These are phyloP conservation scores for Agrostemma githago DNA, from an alignment of 148 eudicot genomes.

Conservation along the genomic window DNA sequence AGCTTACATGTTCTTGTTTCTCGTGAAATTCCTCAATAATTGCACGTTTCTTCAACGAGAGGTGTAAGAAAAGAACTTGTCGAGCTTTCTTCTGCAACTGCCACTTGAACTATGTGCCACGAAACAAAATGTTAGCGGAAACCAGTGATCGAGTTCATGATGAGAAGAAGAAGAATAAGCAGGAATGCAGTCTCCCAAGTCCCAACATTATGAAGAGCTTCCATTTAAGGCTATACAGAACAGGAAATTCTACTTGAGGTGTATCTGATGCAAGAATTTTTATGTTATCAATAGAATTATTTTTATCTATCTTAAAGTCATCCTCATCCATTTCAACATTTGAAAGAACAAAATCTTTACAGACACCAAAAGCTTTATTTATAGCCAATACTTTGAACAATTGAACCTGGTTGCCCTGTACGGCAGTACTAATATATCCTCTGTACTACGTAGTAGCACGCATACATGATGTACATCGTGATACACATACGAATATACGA, in stretches of 20 bases:
- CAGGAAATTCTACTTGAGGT: background rate
- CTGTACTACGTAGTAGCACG: background rate
- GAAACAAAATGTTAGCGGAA: background rate
- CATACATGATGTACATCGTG: background rate
- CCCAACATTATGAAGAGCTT: background rate
- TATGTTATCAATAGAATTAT: background rate
- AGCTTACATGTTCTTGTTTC: conserved; percentile 84
- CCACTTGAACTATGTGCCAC: conserved; percentile 70
- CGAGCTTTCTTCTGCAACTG: conserved; percentile 76
- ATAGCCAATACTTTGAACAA: too few species aligned
- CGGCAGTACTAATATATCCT: too few species aligned
- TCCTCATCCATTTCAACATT: background rate
- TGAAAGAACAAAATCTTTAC: background rate
- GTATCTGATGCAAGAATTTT: background rate
- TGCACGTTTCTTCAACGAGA: conserved; percentile 79
- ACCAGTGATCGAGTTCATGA: background rate
- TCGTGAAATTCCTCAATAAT: conserved; percentile 79
- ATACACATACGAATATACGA: background rate
- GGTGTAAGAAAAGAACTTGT: conserved; percentile 83
- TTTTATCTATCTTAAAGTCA: background rate
- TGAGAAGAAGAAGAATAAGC: background rate
- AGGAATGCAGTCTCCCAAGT: background rate
- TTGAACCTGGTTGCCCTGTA: too few species aligned
- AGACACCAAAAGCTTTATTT: background rate
- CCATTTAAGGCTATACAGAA: background rate